Conservation (phyloP, 768 basidiomycete genomes). For the Leccinum pellstonianum region DNA sequence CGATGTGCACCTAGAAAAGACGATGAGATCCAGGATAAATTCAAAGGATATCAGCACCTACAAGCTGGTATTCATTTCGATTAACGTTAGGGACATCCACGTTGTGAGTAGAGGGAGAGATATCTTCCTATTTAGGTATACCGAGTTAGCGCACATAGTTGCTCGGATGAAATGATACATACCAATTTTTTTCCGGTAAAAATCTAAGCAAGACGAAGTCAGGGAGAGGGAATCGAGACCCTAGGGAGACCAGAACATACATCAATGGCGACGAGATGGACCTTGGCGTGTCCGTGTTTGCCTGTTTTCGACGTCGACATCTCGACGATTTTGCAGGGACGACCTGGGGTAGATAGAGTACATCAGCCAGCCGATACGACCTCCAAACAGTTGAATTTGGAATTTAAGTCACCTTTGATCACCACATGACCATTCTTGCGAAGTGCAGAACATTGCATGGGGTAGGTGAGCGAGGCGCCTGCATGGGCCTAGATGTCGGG, state of each 20-base stretch:
- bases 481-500: conserved; percentile 52
- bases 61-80: conserved; percentile 82
- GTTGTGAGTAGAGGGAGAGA: conserved; percentile 97
- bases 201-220: conserved; percentile 55
- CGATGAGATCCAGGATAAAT: conserved; percentile 4
- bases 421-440: conserved; percentile 92
- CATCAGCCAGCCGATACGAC: conserved; percentile 5
- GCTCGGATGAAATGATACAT: conserved; percentile 26
- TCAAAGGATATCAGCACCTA: conserved; percentile 35
- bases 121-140: conserved; percentile 68
- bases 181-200: conserved; percentile 98
- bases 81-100: conserved; percentile 97
- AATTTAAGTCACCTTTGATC: conserved; percentile 67
- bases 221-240: conserved; percentile 2
- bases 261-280: conserved; percentile 95
- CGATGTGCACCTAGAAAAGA: conserved; percentile 68
- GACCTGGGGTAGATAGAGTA: conserved; percentile 40
- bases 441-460: conserved; percentile 96
- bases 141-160: not conserved
- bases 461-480: conserved; percentile 76
- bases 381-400: not conserved
- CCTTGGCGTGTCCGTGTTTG: conserved; percentile 99
- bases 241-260: conserved; percentile 48
- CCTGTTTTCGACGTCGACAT: conserved; percentile 99
- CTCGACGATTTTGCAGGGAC: conserved; percentile 98